These are phyloP conservation scores for Mallotus repandus DNA, from an alignment of 441 rosid genomes.

Conservation along the genomic window DNA sequence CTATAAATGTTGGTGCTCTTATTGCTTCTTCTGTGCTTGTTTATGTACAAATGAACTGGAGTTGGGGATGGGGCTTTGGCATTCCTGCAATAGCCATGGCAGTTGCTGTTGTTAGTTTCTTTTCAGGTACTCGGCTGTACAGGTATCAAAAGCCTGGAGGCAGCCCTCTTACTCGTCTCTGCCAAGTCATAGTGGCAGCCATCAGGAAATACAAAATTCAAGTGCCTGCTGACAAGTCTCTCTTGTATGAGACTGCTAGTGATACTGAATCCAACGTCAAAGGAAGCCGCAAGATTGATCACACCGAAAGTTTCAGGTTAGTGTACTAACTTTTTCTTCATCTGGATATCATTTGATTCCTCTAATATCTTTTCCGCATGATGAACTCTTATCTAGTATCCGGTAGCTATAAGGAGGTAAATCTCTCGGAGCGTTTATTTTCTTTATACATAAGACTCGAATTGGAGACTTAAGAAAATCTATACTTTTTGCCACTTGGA, in stretches of 20 bases:
- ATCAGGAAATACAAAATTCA: conserved; percentile 52
- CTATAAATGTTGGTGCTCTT: conserved; percentile 85
- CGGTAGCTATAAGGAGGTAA: no score
- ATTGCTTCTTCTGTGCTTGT: conserved; percentile 81
- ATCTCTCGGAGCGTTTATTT: no score
- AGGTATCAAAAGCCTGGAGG: conserved; percentile 85
- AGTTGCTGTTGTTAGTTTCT: conserved; percentile 76
- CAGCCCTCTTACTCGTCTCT: conserved; percentile 76
- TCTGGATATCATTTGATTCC: no score
- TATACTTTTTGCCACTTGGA: background rate
- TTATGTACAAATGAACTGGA: conserved; percentile 78
- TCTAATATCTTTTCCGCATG: no score
- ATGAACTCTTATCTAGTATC: no score
- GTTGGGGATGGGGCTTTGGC: conserved; percentile 98
- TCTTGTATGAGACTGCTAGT: conserved; percentile 51
- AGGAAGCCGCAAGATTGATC: conserved; percentile 87
- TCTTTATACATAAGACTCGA: no score
- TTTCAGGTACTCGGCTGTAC: conserved; percentile 62
- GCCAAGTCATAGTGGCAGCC: conserved; percentile 76
- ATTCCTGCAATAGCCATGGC: conserved; percentile 86
- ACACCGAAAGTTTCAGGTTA: conserved; percentile 61
- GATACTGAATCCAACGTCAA: conserved; percentile 64
- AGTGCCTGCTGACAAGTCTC: conserved; percentile 66
- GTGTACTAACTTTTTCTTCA: conserved; percentile 23
- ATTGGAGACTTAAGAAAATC: conserved; percentile 35